Conservation (phyloP, 345 rosid species). For the Gossypium rotundifolium region DNA sequence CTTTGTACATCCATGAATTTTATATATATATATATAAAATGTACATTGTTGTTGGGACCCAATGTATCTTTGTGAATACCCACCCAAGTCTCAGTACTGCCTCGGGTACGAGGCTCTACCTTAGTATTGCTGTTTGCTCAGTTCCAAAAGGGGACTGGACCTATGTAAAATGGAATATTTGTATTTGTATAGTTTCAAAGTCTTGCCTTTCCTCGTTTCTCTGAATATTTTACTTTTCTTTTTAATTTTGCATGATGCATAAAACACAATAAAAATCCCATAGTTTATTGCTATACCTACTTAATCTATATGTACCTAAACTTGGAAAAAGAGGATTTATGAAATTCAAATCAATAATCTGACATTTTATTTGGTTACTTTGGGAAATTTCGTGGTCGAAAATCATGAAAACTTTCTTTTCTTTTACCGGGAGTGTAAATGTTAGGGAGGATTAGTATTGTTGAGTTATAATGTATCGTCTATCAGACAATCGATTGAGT, state of each 20-base stretch:
- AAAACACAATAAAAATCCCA: neutral
- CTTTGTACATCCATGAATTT: no score
- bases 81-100: neutral
- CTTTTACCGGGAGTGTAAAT: neutral
- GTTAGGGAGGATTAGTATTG: neutral
- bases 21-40: no score
- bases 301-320: no score
- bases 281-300: neutral
- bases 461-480: no score
- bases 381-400: no score
- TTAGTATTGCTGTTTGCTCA: neutral
- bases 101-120: neutral
- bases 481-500: fast-evolving
- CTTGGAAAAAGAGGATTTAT: no score
- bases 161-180: neutral
- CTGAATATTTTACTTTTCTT: neutral
- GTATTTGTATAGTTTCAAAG: neutral
- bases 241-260: neutral
- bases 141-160: neutral
- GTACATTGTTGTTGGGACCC: no score
- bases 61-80: no score
- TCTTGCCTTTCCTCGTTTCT: neutral
- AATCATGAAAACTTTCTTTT: no score
- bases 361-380: neutral
- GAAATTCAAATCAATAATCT: neutral